These are phyloP conservation scores for Salix udensis DNA, from an alignment of 345 rosid species.

Conservation along the genomic window DNA sequence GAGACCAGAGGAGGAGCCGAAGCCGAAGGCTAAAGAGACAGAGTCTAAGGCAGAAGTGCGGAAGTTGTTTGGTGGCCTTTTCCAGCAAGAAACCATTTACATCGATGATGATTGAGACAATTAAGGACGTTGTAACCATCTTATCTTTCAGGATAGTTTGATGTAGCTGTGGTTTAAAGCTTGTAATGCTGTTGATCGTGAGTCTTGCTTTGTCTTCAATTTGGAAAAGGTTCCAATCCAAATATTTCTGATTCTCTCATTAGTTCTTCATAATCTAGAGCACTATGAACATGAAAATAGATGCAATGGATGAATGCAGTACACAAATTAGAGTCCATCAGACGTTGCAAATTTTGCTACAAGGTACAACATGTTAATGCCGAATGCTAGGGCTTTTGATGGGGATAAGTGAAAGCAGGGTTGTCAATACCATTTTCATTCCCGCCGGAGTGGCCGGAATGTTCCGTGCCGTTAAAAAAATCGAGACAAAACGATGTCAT, in stretches of 20 bases:
- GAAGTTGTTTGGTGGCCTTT: constrained; percentile 83
- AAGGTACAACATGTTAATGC: no score
- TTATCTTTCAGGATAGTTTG: not conserved
- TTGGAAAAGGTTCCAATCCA: not conserved
- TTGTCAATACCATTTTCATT: no score
- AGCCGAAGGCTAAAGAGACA: constrained; percentile 28
- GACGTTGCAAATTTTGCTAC: not conserved
- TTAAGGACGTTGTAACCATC: not conserved
- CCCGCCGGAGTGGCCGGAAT: no score
- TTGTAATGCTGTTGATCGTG: not conserved
- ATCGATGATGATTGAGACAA: constrained; percentile 63
- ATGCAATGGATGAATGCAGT: not conserved
- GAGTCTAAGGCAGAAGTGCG: constrained; percentile 60
- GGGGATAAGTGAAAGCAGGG: no score
- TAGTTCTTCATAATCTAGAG: not conserved
- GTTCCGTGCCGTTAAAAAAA: no score
- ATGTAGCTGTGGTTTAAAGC: constrained; percentile 5
- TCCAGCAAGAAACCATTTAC: constrained; percentile 86
- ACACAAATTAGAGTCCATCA: not conserved
- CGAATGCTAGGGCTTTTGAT: no score
- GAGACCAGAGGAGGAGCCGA: constrained; percentile 30
- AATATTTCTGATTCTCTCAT: not conserved
- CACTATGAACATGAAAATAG: not conserved
- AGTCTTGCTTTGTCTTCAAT: constrained; percentile 2
- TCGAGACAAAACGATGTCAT: no score